These are phyloP conservation scores for Ophiostoma triangulosporum DNA, from an alignment of 2,329 filamentous ascomycete species.

Conservation along the genomic window DNA sequence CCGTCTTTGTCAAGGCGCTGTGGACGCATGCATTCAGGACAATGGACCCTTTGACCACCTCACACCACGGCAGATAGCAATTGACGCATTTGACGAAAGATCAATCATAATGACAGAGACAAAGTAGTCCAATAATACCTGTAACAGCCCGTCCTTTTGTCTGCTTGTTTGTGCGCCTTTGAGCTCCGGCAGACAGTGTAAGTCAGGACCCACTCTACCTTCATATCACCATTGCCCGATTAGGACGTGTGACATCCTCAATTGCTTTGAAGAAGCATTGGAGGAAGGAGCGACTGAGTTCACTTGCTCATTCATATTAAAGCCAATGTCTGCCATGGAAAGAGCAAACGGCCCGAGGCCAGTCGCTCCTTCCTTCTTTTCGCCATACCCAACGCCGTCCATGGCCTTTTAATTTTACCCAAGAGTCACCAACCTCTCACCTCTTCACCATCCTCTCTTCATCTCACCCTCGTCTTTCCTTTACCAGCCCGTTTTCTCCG, in stretches of 20 bases:
- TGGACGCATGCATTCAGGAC: not conserved
- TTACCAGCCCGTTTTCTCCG: not conserved
- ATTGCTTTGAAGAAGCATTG: no score
- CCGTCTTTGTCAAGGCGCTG: not conserved
- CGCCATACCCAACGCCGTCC: not conserved
- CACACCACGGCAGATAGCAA: not conserved
- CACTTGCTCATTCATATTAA: constrained; percentile 1
- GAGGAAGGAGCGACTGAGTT: constrained; percentile 2
- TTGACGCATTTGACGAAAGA: not conserved
- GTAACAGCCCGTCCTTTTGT: not conserved
- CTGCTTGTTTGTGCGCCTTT: not conserved
- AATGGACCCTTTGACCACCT: not conserved
- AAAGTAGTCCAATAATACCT: not conserved
- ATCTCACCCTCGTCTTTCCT: not conserved
- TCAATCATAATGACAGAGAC: not conserved
- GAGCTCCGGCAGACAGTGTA: not conserved
- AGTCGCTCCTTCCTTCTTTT: not conserved
- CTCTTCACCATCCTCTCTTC: not conserved
- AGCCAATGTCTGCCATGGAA: not conserved
- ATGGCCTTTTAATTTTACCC: not conserved
- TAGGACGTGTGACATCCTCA: constrained; percentile 4
- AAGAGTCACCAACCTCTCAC: not conserved
- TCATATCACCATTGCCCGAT: constrained; percentile 1
- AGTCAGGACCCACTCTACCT: constrained; percentile 1
- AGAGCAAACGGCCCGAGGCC: not conserved